A percentile compares a stretch with the other conserved stretches of the same genome.
Conservation (phyloP, 2,329 filamentous ascomycete species). For the Purpureocillium takamizusanense region DNA sequence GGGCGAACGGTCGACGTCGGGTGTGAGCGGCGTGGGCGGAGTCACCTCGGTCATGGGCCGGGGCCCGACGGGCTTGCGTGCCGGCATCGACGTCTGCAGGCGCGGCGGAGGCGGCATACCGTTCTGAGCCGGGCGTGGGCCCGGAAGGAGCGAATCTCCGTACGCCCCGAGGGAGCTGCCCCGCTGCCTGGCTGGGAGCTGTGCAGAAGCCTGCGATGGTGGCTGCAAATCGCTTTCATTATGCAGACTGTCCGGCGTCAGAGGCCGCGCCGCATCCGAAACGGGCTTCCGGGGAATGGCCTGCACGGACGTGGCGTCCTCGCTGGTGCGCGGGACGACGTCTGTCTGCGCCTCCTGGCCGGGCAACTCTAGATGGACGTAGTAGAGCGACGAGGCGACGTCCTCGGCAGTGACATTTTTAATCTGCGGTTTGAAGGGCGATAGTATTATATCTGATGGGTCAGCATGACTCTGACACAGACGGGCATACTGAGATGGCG, state of each 20-base stretch:
- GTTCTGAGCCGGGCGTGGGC: slow-evolving; percentile 5
- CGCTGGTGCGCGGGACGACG: slow-evolving; percentile 30
- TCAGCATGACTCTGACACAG: slow-evolving; percentile 6
- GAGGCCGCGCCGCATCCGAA: slow-evolving; percentile 21
- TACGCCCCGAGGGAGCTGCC: slow-evolving; percentile 12
- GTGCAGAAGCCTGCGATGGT: not conserved
- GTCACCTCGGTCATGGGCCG: slow-evolving; percentile 9
- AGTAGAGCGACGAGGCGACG: slow-evolving; percentile 82
- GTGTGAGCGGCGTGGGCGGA: not conserved
- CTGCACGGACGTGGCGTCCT: slow-evolving; percentile 29
- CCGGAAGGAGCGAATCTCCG: slow-evolving; percentile 6
- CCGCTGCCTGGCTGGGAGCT: slow-evolving; percentile 1
- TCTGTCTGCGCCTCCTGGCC: slow-evolving; percentile 17
- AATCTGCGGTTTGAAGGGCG: slow-evolving; percentile 76
- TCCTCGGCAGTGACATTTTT: slow-evolving; percentile 87
- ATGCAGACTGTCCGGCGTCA: slow-evolving; percentile 15
- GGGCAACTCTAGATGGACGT: slow-evolving; percentile 58
- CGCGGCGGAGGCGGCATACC: slow-evolving; percentile 7
- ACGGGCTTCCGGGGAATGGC: slow-evolving; percentile 47
- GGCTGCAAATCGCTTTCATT: slow-evolving; percentile 3
- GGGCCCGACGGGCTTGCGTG: slow-evolving; percentile 19
- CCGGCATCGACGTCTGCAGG: slow-evolving; percentile 9
- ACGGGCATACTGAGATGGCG: not conserved
- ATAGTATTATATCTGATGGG: slow-evolving; percentile 76
- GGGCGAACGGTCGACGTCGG: not conserved